Percentiles rank a stretch among this genome's conserved stretches.
Conservation (phyloP, 352 stramenopile species). For the Phytopythium delawarense region DNA sequence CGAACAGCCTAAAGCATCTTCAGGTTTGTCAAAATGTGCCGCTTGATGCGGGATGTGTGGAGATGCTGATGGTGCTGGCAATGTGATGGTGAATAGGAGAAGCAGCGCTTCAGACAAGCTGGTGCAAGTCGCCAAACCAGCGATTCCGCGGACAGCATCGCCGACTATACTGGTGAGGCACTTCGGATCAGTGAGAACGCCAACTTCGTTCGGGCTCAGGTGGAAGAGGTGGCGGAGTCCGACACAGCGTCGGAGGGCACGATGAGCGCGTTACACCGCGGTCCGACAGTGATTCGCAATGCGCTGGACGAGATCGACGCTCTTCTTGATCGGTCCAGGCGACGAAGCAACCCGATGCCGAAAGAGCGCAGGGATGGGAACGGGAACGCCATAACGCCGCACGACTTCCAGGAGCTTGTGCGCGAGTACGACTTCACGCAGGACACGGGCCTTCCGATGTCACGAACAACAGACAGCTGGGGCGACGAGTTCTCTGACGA, state of each 20-base stretch:
- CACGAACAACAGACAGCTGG: slow-evolving; percentile 58
- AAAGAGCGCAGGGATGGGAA: slow-evolving; percentile 6
- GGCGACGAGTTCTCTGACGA: slow-evolving; percentile 43
- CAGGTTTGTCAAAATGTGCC: slow-evolving; percentile 30
- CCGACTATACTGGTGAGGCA: slow-evolving; percentile 24
- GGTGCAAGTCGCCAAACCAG: background rate
- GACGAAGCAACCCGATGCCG: slow-evolving; percentile 7
- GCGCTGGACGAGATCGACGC: slow-evolving; percentile 48
- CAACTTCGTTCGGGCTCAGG: background rate
- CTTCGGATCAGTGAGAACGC: slow-evolving; percentile 8
- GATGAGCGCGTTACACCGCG: slow-evolving; percentile 20
- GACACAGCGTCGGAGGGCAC: slow-evolving; percentile 4
- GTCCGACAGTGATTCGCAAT: slow-evolving; percentile 36
- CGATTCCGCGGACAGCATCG: slow-evolving; percentile 7
- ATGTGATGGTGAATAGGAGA: slow-evolving; percentile 16
- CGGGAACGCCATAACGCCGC: slow-evolving; percentile 15
- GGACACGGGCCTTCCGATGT: slow-evolving; percentile 50
- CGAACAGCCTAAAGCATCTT: slow-evolving; percentile 67
- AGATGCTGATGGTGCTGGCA: slow-evolving; percentile 3
- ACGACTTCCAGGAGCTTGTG: slow-evolving; percentile 38
- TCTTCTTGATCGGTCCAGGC: slow-evolving; percentile 32
- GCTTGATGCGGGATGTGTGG: background rate
- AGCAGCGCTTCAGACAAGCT: slow-evolving; percentile 14
- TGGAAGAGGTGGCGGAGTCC: slow-evolving; percentile 6
- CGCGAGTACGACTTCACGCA: slow-evolving; percentile 42